Base-by-base conservation (phyloP, 345 rosid species). In the Adansonia digitata region DNA sequence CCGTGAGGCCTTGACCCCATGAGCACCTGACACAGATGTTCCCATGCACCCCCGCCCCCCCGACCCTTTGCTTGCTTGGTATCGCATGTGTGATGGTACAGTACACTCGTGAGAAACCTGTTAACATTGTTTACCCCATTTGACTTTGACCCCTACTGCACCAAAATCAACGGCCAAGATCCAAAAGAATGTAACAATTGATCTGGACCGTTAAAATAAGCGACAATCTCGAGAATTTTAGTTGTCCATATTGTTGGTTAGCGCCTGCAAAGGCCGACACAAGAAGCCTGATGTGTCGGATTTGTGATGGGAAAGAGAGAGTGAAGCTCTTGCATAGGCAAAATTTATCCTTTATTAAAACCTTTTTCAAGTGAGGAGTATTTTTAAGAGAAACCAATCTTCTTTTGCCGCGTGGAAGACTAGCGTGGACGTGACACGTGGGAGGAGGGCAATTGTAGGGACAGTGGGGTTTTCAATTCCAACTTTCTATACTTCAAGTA, bases 261-360 rank as follows among this genome's bases (percentile, higher is more conserved):
- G 59, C 37, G 48, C 72, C 76, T 70, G 74, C 5, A 75, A 84
- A 79, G 75, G 48, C 84, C 82, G 84, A 86, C 86, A 79, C 27
- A 5, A 0, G 78, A 37, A 64, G 84, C 55, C 43, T 74, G 80
- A 24, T n/a, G 39, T 82, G 87, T 79, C 84, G 81, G 82, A 27
- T 43, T 43, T 18, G 14, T 34, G 15, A 2, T 2, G 45, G 31
- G n/a, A n/a, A n/a, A n/a, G n/a, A n/a, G n/a, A n/a, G 43, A 18
- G 3, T 2, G n/a, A 60, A 12, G 67, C 66, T 37, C 15, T 27
- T 60, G 66, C 40, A 39, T 39, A 2, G 22, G 66, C 24, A 17
- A 31, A 22, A 22, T 20, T 8, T 55, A 22, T 22, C 13, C 27
- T 2, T 49, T 49, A 15, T 17, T 17, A 17, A 49, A 12, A 2